Base-by-base conservation (phyloP, 2,329 filamentous ascomycete genomes). In the Bipolaris gigantea region DNA sequence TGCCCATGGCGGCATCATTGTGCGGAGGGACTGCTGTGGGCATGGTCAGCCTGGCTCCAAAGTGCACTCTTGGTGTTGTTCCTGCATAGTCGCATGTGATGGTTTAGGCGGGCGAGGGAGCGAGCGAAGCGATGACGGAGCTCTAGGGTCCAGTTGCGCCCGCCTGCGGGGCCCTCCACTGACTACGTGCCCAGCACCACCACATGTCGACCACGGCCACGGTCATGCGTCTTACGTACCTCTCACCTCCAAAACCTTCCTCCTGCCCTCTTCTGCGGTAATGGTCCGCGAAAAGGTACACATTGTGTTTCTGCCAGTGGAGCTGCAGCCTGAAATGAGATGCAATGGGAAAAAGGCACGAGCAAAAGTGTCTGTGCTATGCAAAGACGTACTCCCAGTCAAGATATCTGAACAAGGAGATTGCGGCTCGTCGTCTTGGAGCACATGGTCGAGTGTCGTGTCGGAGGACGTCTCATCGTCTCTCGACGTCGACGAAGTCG, bases 271-370 rank as follows among this genome's bases (percentile, higher is more conserved):
- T 57, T 46, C 59, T 49, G 64, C 66, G 5, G 69, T 67, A 18
- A 72, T 59, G 25, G 67, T 62, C n/a, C 53, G 56, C 33, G 68
- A 63, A 46, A 59, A 65, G 43, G 64, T 66, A 51, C 63, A 70
- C 71, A 74, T 73, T 45, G 32, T 32, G 34, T 3, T n/a, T 59
- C 71, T 54, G 9, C 53, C 63, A 36, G 59, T 57, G 11, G 61
- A 51, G 53, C 61, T 69, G 57, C 72, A 74, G 39, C 59, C 70
- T 11, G 65, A 63, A 23, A 67, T 45, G 39, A 69, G 64, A 55
- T 69, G 64, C 36, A 66, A 50, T 2, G 62, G 61, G 48, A 67
- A 65, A 45, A 64, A 38, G 9, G 49, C 19, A 41, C 47, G 34
- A 19, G 40, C 7, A 38, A 33, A 27, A 32, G 21, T 45, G 18